Base-by-base conservation (phyloP, 345 rosid species). In the Pistacia vera region DNA sequence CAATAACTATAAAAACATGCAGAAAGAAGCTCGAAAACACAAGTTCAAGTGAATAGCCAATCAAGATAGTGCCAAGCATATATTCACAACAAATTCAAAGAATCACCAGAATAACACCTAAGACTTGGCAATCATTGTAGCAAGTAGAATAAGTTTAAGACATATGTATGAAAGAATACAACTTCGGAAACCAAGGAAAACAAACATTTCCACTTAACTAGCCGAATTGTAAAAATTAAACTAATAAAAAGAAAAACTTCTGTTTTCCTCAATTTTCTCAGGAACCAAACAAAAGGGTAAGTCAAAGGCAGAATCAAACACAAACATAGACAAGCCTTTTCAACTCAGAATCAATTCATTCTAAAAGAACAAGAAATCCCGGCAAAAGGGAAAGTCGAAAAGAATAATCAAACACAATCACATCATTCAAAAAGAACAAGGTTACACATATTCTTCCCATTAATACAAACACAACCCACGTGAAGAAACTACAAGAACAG, bases 401-500 rank as follows among this genome's bases (percentile, higher is more conserved):
- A 41, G 46, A 11, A 8, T 38, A 36, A 59, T 4, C 11, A 81
- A 75, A 72, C 56, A 63, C 4, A 36, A 63, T 18, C 49, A 36
- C 9, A 10, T 8, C 72, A 41, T 8, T 41, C 8, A 41, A 68
- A 25, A 20, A 10, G 55, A 74, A 78, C 30, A 60, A 60, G 60
- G 25, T 56, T 9, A 71, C 33, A 72, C 33, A 78, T 28, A 57
- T 46, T 66, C 55, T 20, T 71, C 60, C 46, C 79, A 75, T 58
- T 48, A 3, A 81, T 35, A 63, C 46, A 73, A 7, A 16, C 61
- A 11, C 16, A n/a, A 67, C 73, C 63, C 79, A 70, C 57, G 35
- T 17, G 57, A 35, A 8, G 33, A 33, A 28, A 78, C 28, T 6
- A 28, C 6, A 48, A 20, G 9, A 72, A 33, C 28, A 38, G 11